Base-by-base conservation (phyloP, 1,284 basidiomycete genomes). In the Phenoliferia sp. region DNA sequence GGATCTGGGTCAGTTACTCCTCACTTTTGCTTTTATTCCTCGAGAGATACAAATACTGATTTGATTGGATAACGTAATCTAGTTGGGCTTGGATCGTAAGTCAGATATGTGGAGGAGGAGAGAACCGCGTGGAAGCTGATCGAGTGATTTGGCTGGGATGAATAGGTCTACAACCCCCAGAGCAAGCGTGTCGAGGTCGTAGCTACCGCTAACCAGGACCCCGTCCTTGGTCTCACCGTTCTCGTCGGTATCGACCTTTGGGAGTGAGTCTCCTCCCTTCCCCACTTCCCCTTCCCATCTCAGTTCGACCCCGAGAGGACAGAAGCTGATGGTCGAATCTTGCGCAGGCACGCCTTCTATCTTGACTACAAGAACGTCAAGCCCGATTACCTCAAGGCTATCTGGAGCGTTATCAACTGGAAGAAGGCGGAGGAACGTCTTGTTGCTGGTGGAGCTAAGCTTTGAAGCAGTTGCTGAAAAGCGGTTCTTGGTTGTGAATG, bases 161-260 rank as follows among this genome's bases (percentile, higher is more conserved):
- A 3, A 16, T 31, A 55, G 54, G 54, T 88, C 70, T 90, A 86
- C 79, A 90, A 90, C 80, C 76, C 84, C 44, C 77, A 77, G 29
- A 86, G 83, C 61, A 87, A 89, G 81, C 88, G 86, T 66, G 59
- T 73, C 64, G 72, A 73, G 68, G 68, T 68, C 15, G 68, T 72
- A 54, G 54, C 94, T 50, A 97, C 95, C 33, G 82, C 92, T 44
- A 97, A 99, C 84, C 96, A 99, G 83, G 96, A 99, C 80, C 96
- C 96, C 61, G 83, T 98, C 63, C 85, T 96, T 72, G 77, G 83
- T 80, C 91, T 94, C 81, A 84, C 85, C 39, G 94, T 95, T 48
- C 88, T 99, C 78, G 87, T 99, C 77, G 96, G 95, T 68, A 88
- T 98, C 74, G 96, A 99, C 81, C 90, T 97, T 77, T 98, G 96